Conservation (phyloP, 208 protist species). For the Leishmania tarentolae region DNA sequence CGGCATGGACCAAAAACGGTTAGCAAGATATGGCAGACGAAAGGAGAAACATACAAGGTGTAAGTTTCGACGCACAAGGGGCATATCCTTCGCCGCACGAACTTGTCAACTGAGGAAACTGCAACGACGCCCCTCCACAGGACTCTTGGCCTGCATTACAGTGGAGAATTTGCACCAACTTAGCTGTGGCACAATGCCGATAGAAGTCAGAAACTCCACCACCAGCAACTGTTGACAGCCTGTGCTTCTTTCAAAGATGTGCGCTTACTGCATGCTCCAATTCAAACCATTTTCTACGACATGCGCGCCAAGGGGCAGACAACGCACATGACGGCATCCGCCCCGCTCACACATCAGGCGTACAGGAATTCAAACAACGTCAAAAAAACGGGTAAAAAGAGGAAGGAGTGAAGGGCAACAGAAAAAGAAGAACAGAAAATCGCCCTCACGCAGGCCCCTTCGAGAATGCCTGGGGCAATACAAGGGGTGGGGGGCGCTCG, state of each 20-base stretch:
- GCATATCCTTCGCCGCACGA: background rate
- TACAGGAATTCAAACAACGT: background rate
- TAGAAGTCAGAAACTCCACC: background rate
- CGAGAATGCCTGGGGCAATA: background rate
- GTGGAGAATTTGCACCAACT: background rate
- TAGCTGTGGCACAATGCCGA: background rate
- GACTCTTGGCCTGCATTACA: background rate
- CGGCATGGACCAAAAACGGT: background rate
- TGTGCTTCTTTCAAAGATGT: background rate
- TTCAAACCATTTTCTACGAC: background rate
- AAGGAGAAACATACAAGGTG: too few relatives aligned
- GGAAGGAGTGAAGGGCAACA: background rate
- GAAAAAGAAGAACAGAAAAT: slow-evolving; percentile 9
- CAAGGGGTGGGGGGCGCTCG: background rate
- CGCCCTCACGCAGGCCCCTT: background rate
- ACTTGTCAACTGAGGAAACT: background rate
- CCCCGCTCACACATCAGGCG: background rate
- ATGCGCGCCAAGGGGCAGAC: background rate
- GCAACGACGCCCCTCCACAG: background rate
- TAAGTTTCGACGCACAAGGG: background rate
- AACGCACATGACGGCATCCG: background rate
- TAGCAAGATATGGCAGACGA: background rate
- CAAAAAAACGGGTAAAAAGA: background rate
- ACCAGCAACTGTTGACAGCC: background rate
- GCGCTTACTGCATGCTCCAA: background rate